Evolutionary conservation across 371 early-diverging fungal species (phyloP), one percentile per base, ranked within the genome.

Genomic region (Astathelohania contejeani): DNA sequence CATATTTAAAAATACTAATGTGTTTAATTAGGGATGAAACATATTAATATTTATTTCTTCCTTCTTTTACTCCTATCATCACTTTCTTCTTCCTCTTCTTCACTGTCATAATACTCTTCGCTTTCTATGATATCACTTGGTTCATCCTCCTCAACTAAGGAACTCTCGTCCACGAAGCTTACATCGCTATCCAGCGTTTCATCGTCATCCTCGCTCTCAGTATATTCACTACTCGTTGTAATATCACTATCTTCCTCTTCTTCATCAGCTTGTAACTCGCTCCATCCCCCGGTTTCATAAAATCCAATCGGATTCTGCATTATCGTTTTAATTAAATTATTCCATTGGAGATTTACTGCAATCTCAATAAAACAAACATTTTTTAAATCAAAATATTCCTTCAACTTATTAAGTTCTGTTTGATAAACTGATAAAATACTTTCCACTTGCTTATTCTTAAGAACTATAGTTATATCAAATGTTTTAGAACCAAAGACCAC

Each of bases 301-400:
- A 75, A 75, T 12, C 64, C 50, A 29, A 75, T 46, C 0, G 76
- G 76, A 56, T 75, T 68, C 44, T 72, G 49, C 39, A 69, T 49
- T 39, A 75, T 71, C 10, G 62, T 69, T 24, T 57, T 65, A 10
- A 75, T 37, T 16, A 75, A 64, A 52, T 70, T 71, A 23, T 55
- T 67, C 76, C 76, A 75, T 35, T 73, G 72, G 16, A 75, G 67
- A 49, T 70, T 75, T 16, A 71, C 65, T 6, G 49, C 65, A 0
- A 71, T 75, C 50, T 75, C 71, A 49, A 71, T 71, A 47, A 66
- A 75, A 37, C 66, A 45, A 3, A 71, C 62, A 49, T 75, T 73
- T 22, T 69, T 60, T 24, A 57, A 60, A 52, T 75, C 76, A 29
- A 75, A 48, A 25, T 56, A 65, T n/a, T 73, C 72, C 39, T 71